Percentiles rank a stretch among this genome's conserved stretches.
Evolutionary conservation across 805 yeast species (phyloP).

Genomic region (Metschnikowia anglica): DNA sequence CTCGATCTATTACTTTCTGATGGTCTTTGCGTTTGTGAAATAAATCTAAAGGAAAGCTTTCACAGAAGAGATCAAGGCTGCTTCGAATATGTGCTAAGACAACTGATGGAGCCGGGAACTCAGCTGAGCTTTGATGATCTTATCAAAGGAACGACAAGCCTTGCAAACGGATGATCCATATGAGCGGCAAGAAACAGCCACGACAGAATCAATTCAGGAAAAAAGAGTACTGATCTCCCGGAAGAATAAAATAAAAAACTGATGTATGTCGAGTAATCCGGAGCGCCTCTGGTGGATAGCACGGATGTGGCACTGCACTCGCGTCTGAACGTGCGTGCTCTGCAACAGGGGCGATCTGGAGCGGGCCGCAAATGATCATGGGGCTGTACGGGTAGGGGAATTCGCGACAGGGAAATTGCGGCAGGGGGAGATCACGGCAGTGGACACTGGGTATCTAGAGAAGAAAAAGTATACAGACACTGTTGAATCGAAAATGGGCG

Average conservation of each 20-base stretch:
- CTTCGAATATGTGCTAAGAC: neutral
- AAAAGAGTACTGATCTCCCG: neutral
- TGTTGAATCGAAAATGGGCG: neutral
- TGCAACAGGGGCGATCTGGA: slow-evolving; percentile 9
- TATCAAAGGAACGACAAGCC: slow-evolving; percentile 1
- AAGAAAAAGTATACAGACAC: neutral
- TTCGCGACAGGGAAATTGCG: too few species aligned
- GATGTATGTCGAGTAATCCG: neutral
- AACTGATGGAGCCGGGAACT: neutral
- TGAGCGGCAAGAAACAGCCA: neutral
- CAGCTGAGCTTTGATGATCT: neutral
- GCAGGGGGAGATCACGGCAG: neutral
- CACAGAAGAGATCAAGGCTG: neutral
- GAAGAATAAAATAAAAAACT: neutral
- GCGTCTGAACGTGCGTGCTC: slow-evolving; percentile 6
- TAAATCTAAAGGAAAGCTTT: neutral
- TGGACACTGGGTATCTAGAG: neutral
- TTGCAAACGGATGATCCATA: neutral
- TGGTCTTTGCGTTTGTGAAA: neutral
- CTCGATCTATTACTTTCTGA: neutral
- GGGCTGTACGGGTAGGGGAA: neutral
- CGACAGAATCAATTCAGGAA: neutral
- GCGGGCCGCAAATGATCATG: slow-evolving; percentile 5
- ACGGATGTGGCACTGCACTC: slow-evolving; percentile 3
- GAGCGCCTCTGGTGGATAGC: neutral